Evolutionary conservation across 441 rosid genomes (phyloP), one percentile per base, ranked within the genome.

Genomic region (Pelargonium australe): DNA sequence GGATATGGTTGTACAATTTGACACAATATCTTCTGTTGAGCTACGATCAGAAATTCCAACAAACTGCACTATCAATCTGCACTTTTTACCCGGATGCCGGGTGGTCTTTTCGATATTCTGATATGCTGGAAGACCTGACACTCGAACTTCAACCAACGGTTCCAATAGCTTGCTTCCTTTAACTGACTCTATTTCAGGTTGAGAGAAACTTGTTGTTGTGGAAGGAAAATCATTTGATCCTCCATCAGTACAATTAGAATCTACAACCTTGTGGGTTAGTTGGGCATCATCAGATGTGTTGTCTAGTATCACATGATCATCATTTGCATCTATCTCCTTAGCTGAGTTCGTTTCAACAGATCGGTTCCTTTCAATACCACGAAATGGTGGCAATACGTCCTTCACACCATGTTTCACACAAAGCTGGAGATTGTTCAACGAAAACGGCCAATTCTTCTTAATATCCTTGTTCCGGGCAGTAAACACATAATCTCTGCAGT

Each of bases 401-500:
- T 83, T 84, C 84, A 92, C 82, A 66, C 98, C 99, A 86, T 95
- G 88, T 69, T 86, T 86, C 80, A 86, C 73, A 72, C 90, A 87
- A 86, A 90, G 89, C 44, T 87, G 88, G 78, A 95, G 83, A 66
- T 79, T 90, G 68, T 85, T 81, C 68, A 40, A 19, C 16, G 99
- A 95, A 76, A 95, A 92, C n/a, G 99, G 99, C 99, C 99, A 95
- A 67, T 80, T 95, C 75, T 82, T 82, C 78, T 85, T 79, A 82
- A 90, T 85, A 80, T 87, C 91, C 69, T 85, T 89, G 82, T 83
- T 85, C 78, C 99, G 76, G 72, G 86, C 79, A 65, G 78, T 70
- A 64, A 77, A 85, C 69, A 91, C 98, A 90, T 90, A 95, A 85
- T 90, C 91, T 83, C 99, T 95, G 85, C 92, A 84, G 70, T 34